Base-by-base conservation (phyloP, 2,329 filamentous ascomycete genomes). In the Sarocladiaceae sp. region DNA sequence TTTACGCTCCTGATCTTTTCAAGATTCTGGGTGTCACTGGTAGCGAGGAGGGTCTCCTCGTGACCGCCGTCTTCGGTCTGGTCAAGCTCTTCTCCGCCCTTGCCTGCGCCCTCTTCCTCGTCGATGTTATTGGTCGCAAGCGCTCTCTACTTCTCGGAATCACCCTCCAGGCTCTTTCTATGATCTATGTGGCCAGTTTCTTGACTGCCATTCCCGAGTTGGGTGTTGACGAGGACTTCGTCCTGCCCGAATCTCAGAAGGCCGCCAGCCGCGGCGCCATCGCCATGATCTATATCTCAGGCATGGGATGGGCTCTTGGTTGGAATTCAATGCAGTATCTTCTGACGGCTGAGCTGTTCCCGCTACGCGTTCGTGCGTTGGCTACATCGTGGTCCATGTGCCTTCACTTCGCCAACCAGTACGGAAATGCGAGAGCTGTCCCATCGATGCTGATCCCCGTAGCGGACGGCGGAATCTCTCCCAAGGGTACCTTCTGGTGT, bases 81-180 rank as follows among this genome's bases (percentile, higher is more conserved):
- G 57, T 60, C 52, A 60, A 64, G 54, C 40, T 64, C 20, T 54
- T 55, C 29, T 55, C 60, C 10, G 57, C 58, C 4, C 51, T 63
- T 17, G 35, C 60, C 44, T 63, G 60, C 53, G 62, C 61, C 5
- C 53, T 73, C 39, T 60, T 68, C 58, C 52, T 68, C 56, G 54
- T 65, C 26, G 53, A 68, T 51, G 54, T 65, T 36, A 55, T 67
- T 29, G 58, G 67, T n/a, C 59, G 57, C 22, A 57, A 62, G 15
- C 62, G 59, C 50, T 60, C 64, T 36, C 51, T 66, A 50, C 54
- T 64, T 37, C 49, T 58, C 25, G 59, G 60, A 7, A 59, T 60
- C 7, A 29, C 57, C 17, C 50, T 64, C 22, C 60, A 61, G 44
- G 61, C 58, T 1, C 55, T 57, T 7, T 55, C 62, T 28, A 59